Percentiles rank a stretch among this genome's conserved stretches.
These are phyloP conservation scores for Rhizopogon vulgaris DNA, from an alignment of 768 basidiomycete species.

Conservation along the genomic window DNA sequence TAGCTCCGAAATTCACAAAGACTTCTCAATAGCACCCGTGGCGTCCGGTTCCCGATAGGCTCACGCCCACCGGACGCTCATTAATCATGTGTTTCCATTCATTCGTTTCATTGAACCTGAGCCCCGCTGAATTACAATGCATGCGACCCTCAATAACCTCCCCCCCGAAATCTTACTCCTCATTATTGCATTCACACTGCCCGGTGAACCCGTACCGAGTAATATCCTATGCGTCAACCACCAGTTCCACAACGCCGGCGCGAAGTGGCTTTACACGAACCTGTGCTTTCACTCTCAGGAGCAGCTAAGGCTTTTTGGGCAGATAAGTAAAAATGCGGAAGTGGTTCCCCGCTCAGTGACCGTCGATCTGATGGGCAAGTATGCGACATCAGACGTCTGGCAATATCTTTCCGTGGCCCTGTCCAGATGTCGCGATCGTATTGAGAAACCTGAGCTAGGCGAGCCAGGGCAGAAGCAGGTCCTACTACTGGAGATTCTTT, in stretches of 20 bases:
- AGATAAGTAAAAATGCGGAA: constrained; percentile 4
- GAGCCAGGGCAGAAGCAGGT: neutral
- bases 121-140: neutral
- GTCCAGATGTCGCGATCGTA: constrained; percentile 14
- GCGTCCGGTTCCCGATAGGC: too few relatives aligned
- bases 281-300: constrained; percentile 17
- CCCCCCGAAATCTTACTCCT: constrained; percentile 17
- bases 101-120: neutral
- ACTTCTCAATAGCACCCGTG: too few relatives aligned
- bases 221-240: constrained; percentile 17
- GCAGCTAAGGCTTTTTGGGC: constrained; percentile 17
- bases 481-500: constrained; percentile 22
- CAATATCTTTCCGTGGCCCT: constrained; percentile 21
- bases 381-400: constrained; percentile 21
- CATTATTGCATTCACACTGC: constrained; percentile 14
- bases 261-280: constrained; percentile 17
- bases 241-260: constrained; percentile 15
- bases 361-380: constrained; percentile 25
- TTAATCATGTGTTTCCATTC: neutral
- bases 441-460: neutral
- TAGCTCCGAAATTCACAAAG: too few relatives aligned
- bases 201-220: constrained; percentile 9
- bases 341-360: constrained; percentile 22
- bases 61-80: neutral
- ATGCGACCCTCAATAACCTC: constrained; percentile 9